A percentile compares a stretch with the other conserved stretches of the same genome.
These are phyloP conservation scores for Hepatocystis sp. DNA, from an alignment of 169 alveolate genomes.

Conservation along the genomic window DNA sequence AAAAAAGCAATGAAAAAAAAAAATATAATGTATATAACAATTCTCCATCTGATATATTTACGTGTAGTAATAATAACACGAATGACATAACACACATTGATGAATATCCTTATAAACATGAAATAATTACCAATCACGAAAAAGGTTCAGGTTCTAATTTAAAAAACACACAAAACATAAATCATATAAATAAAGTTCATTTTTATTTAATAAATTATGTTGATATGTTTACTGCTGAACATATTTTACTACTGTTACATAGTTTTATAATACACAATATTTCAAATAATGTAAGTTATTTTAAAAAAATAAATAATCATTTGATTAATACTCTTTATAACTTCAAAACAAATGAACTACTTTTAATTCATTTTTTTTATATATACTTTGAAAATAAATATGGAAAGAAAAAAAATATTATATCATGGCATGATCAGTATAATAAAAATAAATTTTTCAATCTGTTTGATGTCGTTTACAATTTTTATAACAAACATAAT, in stretches of 20 bases:
- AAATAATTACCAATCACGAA: neutral
- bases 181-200: slow-evolving; percentile 9
- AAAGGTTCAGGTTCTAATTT: no score
- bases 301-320: slow-evolving; percentile 58
- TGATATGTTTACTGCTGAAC: slow-evolving; percentile 17
- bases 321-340: slow-evolving; percentile 46
- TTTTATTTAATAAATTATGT: slow-evolving; percentile 14
- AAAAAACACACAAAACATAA: slow-evolving; percentile 1
- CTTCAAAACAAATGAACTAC: slow-evolving; percentile 57
- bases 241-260: slow-evolving; percentile 25
- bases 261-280: slow-evolving; percentile 23
- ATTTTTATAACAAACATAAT: no score
- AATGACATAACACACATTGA: neutral
- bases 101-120: neutral
- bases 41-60: no score
- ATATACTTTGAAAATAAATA: slow-evolving; percentile 22
- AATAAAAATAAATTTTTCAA: no score
- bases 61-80: no score
- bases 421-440: neutral
- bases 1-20: slow-evolving; percentile 4
- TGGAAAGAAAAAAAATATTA: neutral
- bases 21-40: no score
- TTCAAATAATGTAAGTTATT: slow-evolving; percentile 19
- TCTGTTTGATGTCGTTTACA: no score
- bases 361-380: slow-evolving; percentile 56